These are phyloP conservation scores for Aspergillus uvarum DNA, from an alignment of 2,329 filamentous ascomycete species.

Conservation along the genomic window DNA sequence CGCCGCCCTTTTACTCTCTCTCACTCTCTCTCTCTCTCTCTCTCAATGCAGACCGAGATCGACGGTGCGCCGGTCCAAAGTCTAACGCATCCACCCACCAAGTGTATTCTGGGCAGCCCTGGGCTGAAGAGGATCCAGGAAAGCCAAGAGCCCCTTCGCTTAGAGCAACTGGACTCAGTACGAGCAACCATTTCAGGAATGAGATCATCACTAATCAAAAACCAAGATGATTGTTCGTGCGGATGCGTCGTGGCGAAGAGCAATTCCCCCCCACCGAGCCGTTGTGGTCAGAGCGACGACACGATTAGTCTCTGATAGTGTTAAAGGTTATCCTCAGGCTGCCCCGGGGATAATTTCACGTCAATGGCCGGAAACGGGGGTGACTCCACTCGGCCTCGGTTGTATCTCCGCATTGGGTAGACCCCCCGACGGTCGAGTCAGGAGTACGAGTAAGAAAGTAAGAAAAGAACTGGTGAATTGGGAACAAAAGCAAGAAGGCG, in stretches of 20 bases:
- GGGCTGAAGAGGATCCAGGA: neutral
- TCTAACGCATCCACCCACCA: neutral
- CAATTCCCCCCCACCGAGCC: neutral
- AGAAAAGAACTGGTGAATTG: too few species aligned
- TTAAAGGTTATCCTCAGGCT: neutral
- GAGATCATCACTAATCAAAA: neutral
- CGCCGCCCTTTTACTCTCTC: neutral
- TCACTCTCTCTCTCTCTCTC: neutral
- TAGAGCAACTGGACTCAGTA: neutral
- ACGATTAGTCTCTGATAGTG: neutral
- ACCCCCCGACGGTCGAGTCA: neutral
- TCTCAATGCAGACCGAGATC: neutral
- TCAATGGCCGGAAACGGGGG: neutral
- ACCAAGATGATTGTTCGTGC: neutral
- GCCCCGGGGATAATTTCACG: neutral
- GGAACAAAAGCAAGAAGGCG: neutral
- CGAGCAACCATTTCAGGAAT: neutral
- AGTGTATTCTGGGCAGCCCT: neutral
- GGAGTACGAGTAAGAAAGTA: neutral
- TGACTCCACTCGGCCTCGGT: neutral
- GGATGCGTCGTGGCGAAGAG: neutral
- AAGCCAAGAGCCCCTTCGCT: neutral
- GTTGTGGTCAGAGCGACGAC: neutral
- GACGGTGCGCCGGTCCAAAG: neutral
- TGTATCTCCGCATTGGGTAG: neutral